These are phyloP conservation scores for Xylaria sp. DNA, from an alignment of 2,329 filamentous ascomycete genomes.

Conservation along the genomic window DNA sequence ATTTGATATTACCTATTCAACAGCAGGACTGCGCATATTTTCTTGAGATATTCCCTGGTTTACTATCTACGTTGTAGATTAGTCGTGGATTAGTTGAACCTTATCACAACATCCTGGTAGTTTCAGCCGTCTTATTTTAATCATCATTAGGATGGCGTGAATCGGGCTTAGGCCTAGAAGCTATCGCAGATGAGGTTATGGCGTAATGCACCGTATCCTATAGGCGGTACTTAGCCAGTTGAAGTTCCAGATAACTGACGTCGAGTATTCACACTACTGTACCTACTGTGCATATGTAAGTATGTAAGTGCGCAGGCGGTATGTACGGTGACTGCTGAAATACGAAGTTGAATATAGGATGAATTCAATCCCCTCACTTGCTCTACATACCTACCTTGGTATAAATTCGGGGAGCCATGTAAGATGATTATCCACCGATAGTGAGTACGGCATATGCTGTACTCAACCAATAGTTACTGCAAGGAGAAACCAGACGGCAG, in stretches of 20 bases:
- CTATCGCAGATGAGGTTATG: conserved; percentile 31
- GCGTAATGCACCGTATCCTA: conserved; percentile 3
- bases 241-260: conserved; percentile 12
- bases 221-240: not conserved
- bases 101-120: conserved; percentile 25
- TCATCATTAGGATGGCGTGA: conserved; percentile 22
- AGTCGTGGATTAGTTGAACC: conserved; percentile 4
- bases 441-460: not conserved
- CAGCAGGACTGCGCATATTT: conserved; percentile 8
- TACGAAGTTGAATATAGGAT: conserved; percentile 1
- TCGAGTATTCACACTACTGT: conserved; percentile 7
- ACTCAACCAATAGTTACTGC: not conserved
- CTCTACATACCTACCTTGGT: not conserved
- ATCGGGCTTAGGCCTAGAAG: conserved; percentile 26
- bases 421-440: conserved; percentile 11
- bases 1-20: not conserved
- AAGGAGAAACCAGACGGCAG: not conserved
- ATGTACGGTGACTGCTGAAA: not conserved
- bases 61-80: not conserved
- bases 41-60: conserved; percentile 18
- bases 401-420: not conserved
- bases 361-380: conserved; percentile 3
- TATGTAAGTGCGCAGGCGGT: not conserved
- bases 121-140: conserved; percentile 36
- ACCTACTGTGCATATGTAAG: not conserved